Conservation (phyloP, 2,329 filamentous ascomycete genomes). For the Stagonosporopsis chrysanthemi region DNA sequence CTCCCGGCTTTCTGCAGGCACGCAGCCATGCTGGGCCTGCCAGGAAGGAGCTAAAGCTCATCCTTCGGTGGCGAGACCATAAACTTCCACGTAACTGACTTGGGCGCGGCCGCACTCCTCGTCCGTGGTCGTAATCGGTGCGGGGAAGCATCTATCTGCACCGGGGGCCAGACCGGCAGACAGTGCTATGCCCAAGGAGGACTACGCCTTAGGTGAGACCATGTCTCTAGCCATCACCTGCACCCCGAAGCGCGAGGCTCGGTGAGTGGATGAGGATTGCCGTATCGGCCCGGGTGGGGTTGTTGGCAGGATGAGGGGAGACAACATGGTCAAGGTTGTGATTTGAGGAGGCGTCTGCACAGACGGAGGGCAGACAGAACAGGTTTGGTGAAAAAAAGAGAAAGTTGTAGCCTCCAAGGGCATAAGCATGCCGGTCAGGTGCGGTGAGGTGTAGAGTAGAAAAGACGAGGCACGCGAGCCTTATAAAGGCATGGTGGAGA, state of each 20-base stretch:
- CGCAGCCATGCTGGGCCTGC: neutral
- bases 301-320: neutral
- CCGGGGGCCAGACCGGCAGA: slow-evolving; percentile 21
- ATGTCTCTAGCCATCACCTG: slow-evolving; percentile 3
- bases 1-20: slow-evolving; percentile 22
- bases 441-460: slow-evolving; percentile 12
- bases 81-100: slow-evolving; percentile 7
- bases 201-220: slow-evolving; percentile 4
- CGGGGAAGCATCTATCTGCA: slow-evolving; percentile 12
- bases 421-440: slow-evolving; percentile 10
- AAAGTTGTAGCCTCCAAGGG: slow-evolving; percentile 9
- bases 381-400: neutral
- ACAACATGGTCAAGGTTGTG: neutral
- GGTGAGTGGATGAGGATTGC: neutral
- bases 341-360: slow-evolving; percentile 4
- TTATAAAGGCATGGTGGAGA: slow-evolving; percentile 12
- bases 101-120: slow-evolving; percentile 11
- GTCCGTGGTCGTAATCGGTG: slow-evolving; percentile 10
- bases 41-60: slow-evolving; percentile 4
- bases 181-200: slow-evolving; percentile 17
- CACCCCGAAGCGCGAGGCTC: slow-evolving; percentile 10
- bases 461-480: slow-evolving; percentile 5
- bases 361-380: neutral
- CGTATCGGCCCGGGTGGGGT: neutral
- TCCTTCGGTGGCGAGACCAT: slow-evolving; percentile 4